Evolutionary conservation across 192 early-diverging fungal genomes (phyloP), one percentile per base, ranked within the genome.

Genomic region (Mortierella hygrophila): DNA sequence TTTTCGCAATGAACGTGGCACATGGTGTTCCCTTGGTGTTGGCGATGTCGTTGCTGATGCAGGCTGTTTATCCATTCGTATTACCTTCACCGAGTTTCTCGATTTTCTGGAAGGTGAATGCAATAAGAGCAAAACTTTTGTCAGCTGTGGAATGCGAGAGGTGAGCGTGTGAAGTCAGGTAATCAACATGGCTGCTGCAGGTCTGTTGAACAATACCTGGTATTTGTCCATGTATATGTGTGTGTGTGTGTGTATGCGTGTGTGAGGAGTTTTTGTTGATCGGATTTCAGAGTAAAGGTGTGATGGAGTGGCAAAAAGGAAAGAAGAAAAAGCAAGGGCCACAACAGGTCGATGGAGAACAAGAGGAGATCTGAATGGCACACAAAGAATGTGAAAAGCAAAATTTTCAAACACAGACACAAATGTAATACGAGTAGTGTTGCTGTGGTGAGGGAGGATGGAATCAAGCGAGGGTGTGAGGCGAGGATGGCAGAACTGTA

Each of bases 81-180:
- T 79, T 91, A 93, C 96, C 97, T 92, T 98, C 98, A 70, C 98
- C 98, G 8, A 99, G 92, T 88, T 99, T 99, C 92, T 99, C 98
- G 76, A 99, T 99, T 94, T 99, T 99, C 94, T 98, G 90, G 23
- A 29, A 32, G 1, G 18, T 23, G 42, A 65, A 35, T 20, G 54
- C 42, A 76, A 26, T 42, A 74, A 68, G 16, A 44, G 63, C 3
- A 26, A 7, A n/a, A 7, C 0, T 78, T 18, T 29, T 57, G n/a
- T 52, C 26, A 44, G 65, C 37, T 13, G 38, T 18, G 55, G 40
- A 38, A 70, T 68, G 15, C 37, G 18, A 18, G 23, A 32, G 21
- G 29, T 32, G 9, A 26, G 16, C 8, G 4, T n/a, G 44, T 26
- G 13, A 47, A n/a, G n/a, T 1, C 55, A n/a, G 47, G 40, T 35